Conservation (phyloP, 2,329 filamentous ascomycete species). For the Beauveria medogensis region DNA sequence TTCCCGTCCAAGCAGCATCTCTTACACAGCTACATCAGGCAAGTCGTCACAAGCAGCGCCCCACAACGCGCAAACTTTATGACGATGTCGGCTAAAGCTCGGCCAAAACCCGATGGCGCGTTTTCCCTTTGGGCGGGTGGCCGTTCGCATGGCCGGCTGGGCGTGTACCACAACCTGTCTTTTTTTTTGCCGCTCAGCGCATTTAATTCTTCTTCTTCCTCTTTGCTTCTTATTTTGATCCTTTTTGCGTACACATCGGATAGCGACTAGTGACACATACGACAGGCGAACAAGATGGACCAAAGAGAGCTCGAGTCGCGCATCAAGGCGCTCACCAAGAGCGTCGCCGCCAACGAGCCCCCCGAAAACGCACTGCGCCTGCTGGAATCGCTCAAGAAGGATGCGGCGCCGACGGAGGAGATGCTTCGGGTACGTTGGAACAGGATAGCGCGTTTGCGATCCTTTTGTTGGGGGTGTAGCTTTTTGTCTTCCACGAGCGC, state of each 20-base stretch:
- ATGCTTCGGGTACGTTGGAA: constrained; percentile 60
- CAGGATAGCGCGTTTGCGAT: too few relatives aligned
- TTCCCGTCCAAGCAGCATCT: background rate
- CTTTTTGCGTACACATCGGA: too few relatives aligned
- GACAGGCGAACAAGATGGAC: constrained; percentile 48
- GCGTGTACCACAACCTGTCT: background rate
- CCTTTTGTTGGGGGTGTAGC: background rate
- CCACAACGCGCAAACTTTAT: background rate
- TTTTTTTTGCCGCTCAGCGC: too few relatives aligned
- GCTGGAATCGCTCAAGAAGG: constrained; percentile 70
- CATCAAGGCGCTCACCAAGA: constrained; percentile 74
- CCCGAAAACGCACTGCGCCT: constrained; percentile 63
- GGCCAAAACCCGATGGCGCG: background rate
- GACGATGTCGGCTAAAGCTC: constrained; percentile 1
- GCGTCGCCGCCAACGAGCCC: constrained; percentile 66
- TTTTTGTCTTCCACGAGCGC: background rate
- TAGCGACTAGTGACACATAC: too few relatives aligned
- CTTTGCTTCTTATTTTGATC: too few relatives aligned
- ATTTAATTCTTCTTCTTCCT: too few relatives aligned
- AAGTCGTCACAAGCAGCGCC: constrained; percentile 4
- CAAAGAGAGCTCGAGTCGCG: constrained; percentile 71
- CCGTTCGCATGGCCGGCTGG: background rate
- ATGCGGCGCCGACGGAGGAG: constrained; percentile 79
- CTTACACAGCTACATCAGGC: background rate
- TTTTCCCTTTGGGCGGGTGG: background rate